Evolutionary conservation across 192 early-diverging fungal species (phyloP).

Genomic region (Linnemannia zychae): DNA sequence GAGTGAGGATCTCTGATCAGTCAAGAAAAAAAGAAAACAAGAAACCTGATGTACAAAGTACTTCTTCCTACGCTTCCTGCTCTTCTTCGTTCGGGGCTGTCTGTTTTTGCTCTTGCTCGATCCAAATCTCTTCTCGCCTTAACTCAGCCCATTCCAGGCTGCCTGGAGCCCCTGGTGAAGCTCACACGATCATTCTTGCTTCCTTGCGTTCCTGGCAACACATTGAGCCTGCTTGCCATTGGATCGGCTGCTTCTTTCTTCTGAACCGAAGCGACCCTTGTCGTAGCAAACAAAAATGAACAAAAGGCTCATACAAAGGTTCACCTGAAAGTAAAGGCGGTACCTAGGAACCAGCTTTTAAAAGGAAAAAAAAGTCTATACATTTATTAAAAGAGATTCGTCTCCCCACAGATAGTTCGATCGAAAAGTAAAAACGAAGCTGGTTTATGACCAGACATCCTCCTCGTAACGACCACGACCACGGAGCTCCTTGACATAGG

Average conservation of each 20-base stretch:
- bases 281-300: not conserved
- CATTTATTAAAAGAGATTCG: not conserved
- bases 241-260: not conserved
- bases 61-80: not conserved
- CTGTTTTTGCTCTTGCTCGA: not conserved
- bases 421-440: not conserved
- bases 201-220: not conserved
- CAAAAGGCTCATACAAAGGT: not conserved
- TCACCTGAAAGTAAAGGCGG: not conserved
- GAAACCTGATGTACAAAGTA: not conserved
- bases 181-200: not conserved
- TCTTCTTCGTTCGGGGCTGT: not conserved
- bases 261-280: not conserved
- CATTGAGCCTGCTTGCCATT: not conserved
- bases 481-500: constrained; percentile 90
- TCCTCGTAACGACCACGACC: constrained; percentile 89
- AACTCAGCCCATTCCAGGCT: not conserved
- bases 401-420: not conserved
- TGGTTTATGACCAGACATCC: constrained; percentile 90
- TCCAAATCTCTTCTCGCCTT: not conserved
- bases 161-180: not conserved
- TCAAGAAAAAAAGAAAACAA: not conserved
- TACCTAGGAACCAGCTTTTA: not conserved
- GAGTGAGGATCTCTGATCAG: not conserved
- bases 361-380: not conserved